These are phyloP conservation scores for Neckera pumila DNA, from an alignment of 225 moss, liverwort and hornwort genomes.

Conservation along the genomic window DNA sequence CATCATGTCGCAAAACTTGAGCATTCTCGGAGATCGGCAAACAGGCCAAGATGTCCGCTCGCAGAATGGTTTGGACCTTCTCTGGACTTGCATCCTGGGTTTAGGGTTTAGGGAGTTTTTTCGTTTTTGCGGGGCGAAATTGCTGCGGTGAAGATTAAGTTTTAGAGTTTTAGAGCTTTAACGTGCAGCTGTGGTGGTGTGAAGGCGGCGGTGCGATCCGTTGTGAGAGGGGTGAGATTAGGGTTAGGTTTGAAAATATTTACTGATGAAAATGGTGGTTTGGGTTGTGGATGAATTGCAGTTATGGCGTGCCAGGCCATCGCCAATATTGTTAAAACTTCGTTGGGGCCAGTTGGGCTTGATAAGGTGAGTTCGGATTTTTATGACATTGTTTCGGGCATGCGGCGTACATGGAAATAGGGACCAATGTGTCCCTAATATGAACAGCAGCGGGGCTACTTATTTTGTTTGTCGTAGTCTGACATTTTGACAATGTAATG, in stretches of 20 bases:
- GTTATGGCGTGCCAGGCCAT: conserved; percentile 92
- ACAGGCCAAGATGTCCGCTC: conserved; percentile 94
- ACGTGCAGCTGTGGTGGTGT: background rate
- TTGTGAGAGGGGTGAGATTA: background rate
- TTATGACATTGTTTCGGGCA: background rate
- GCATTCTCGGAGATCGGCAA: conserved; percentile 81
- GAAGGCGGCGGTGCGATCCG: background rate
- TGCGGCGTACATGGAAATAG: background rate
- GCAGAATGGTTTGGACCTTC: conserved; percentile 48
- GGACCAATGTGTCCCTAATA: background rate
- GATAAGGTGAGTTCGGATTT: conserved; percentile 49
- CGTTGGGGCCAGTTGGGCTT: conserved; percentile 79
- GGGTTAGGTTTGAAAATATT: background rate
- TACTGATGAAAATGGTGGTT: background rate
- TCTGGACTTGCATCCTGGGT: background rate
- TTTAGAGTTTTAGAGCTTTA: background rate
- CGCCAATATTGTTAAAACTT: conserved; percentile 88
- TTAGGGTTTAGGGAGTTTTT: background rate
- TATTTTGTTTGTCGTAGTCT: background rate
- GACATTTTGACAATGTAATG: background rate
- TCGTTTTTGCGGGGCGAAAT: background rate
- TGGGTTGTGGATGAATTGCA: conserved; percentile 8
- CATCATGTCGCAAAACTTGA: conserved; percentile 64
- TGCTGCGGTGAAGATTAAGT: background rate
- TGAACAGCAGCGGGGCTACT: background rate